These are phyloP conservation scores for Borealophlyctis nickersoniae DNA, from an alignment of 192 early-diverging fungal genomes.

Conservation along the genomic window DNA sequence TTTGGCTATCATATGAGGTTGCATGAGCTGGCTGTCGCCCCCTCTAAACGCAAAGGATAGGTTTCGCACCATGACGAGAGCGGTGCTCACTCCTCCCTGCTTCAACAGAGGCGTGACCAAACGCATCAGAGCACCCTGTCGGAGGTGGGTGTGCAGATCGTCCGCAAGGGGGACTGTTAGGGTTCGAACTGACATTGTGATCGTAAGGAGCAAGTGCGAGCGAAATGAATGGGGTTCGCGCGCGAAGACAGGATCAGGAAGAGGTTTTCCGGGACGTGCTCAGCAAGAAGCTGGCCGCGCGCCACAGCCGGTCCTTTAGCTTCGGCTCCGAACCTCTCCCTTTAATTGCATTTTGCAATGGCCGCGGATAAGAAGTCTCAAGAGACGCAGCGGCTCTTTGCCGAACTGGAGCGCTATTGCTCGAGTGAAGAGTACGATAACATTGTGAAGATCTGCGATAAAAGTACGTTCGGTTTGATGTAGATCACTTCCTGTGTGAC, in stretches of 20 bases:
- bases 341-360: no score
- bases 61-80: conserved; percentile 91
- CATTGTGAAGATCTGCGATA: conserved; percentile 46
- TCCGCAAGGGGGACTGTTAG: conserved; percentile 26
- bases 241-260: no score
- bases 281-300: no score
- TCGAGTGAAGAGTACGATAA: conserved; percentile 54
- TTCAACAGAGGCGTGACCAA: conserved; percentile 80
- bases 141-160: conserved; percentile 93
- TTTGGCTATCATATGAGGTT: conserved; percentile 67
- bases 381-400: no score
- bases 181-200: conserved; percentile 23
- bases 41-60: not conserved
- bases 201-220: no score
- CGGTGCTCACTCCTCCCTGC: conserved; percentile 77
- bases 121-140: conserved; percentile 81
- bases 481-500: no score
- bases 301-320: no score
- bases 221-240: no score
- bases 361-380: no score
- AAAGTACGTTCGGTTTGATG: conserved; percentile 46
- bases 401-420: conserved; percentile 47
- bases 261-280: no score
- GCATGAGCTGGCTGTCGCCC: not conserved
- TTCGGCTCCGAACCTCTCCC: no score